These are phyloP conservation scores for Endoconidiophora laricicola DNA, from an alignment of 2,329 filamentous ascomycete species.

Conservation along the genomic window DNA sequence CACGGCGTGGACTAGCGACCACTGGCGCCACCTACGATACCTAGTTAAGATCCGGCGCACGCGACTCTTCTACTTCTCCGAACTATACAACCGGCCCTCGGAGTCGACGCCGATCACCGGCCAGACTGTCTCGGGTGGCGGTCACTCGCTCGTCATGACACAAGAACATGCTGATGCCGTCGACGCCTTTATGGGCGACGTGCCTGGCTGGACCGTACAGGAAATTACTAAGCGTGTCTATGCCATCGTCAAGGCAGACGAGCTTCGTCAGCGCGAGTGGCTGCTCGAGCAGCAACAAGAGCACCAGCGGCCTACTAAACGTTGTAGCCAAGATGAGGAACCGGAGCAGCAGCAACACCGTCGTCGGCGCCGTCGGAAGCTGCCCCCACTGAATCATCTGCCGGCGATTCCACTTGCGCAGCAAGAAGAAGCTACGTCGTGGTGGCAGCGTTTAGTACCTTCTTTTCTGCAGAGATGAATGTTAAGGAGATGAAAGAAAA, in stretches of 20 bases:
- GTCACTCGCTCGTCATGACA: conserved; percentile 31
- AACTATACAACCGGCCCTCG: conserved; percentile 7
- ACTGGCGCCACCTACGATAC: conserved; percentile 38
- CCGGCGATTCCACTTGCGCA: too few species aligned
- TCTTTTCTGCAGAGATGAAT: background rate
- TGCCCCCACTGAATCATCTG: too few species aligned
- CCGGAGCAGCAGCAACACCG: background rate
- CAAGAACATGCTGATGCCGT: conserved; percentile 42
- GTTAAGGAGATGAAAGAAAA: too few species aligned
- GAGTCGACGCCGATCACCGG: conserved; percentile 26
- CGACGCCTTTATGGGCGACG: conserved; percentile 32
- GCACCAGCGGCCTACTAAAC: too few species aligned
- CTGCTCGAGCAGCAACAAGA: conserved; percentile 1
- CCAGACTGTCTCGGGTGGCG: conserved; percentile 30
- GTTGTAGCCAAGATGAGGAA: too few species aligned
- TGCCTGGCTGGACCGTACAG: conserved; percentile 32
- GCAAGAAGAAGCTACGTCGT: background rate
- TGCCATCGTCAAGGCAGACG: conserved; percentile 15
- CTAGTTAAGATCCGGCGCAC: conserved; percentile 32
- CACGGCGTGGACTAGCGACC: conserved; percentile 30
- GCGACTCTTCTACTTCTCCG: conserved; percentile 24
- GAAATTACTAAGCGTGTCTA: conserved; percentile 36
- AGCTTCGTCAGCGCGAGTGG: conserved; percentile 10
- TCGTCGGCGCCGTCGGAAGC: too few species aligned
- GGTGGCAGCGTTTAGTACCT: conserved; percentile 6